Conservation (phyloP, 345 rosid genomes). For the Raphanus raphanistrum region DNA sequence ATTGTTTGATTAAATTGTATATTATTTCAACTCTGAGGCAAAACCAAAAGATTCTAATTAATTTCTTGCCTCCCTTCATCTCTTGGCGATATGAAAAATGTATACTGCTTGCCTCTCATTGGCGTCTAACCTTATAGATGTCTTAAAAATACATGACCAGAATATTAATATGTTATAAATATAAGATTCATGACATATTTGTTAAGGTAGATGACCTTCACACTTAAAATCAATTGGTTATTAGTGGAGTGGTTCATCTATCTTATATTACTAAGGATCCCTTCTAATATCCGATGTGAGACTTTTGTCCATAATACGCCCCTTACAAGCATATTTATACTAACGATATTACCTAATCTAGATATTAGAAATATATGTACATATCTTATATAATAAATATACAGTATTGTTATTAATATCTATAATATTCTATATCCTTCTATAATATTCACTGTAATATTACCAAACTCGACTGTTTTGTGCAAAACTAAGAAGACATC, state of each 20-base stretch:
- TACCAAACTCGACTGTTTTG: slow-evolving; percentile 4
- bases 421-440: too few species aligned
- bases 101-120: neutral
- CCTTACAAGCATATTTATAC: too few species aligned
- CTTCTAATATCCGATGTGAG: too few species aligned
- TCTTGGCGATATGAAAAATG: neutral
- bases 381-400: too few species aligned
- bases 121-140: neutral
- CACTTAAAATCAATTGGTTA: too few species aligned
- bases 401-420: too few species aligned
- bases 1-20: neutral
- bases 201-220: too few species aligned
- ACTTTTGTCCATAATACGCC: too few species aligned
- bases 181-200: neutral
- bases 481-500: slow-evolving; percentile 7
- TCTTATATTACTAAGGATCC: too few species aligned
- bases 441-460: neutral
- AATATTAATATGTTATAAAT: neutral
- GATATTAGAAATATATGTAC: too few species aligned
- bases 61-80: neutral
- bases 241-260: too few species aligned
- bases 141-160: neutral
- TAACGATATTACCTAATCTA: too few species aligned
- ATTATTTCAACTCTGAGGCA: neutral
- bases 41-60: neutral